These are phyloP conservation scores for Hypomyces rosellus DNA, from an alignment of 2,329 filamentous ascomycete genomes.

Conservation along the genomic window DNA sequence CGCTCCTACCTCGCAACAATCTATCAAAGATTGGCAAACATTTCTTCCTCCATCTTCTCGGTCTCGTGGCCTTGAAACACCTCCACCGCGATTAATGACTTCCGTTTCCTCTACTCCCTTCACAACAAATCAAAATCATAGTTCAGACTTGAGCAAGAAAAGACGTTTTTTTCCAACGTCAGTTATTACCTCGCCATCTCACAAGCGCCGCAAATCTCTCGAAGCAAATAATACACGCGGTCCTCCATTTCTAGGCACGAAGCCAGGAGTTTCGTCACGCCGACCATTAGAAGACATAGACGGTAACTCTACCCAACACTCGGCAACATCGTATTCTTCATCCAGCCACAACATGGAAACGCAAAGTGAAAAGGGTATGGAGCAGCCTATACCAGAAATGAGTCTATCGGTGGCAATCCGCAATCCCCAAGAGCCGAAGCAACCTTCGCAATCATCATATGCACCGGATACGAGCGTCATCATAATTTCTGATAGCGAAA, in stretches of 20 bases:
- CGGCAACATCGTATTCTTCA: background rate
- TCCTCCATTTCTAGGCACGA: background rate
- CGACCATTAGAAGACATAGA: constrained; percentile 18
- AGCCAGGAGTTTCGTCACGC: constrained; percentile 9
- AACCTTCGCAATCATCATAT: background rate
- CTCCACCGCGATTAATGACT: background rate
- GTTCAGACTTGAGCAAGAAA: constrained; percentile 4
- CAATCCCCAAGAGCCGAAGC: background rate
- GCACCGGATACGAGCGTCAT: constrained; percentile 2
- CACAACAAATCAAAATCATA: background rate
- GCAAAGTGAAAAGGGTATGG: background rate
- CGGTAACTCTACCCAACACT: constrained; percentile 16
- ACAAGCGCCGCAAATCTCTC: constrained; percentile 16
- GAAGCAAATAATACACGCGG: background rate
- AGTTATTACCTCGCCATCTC: constrained; percentile 2
- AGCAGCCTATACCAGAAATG: background rate
- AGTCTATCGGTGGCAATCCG: background rate
- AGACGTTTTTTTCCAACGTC: constrained; percentile 3
- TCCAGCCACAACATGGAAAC: too few species aligned
- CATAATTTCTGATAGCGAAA: constrained; percentile 5
- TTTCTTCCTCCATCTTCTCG: background rate
- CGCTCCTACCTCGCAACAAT: background rate
- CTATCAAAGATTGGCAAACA: background rate
- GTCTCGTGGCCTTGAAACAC: background rate
- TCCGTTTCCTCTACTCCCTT: constrained; percentile 6